Conservation (phyloP, 169 alveolate genomes). For the Plasmodium vivax region DNA sequence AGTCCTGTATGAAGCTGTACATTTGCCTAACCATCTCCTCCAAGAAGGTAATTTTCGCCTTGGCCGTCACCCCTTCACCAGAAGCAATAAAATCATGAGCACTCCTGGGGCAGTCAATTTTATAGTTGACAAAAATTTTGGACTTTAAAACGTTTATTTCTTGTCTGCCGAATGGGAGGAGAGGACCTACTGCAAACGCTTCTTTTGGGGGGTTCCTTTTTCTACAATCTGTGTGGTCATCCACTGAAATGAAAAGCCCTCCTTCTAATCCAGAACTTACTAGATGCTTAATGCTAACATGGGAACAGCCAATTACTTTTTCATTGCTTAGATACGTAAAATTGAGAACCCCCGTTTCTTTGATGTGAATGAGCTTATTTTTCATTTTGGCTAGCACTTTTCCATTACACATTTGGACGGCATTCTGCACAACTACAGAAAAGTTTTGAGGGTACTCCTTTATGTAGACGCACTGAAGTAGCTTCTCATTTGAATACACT, state of each 20-base stretch:
- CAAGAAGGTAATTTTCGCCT: slow-evolving; percentile 24
- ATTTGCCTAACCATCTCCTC: slow-evolving; percentile 59
- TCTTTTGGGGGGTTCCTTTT: neutral
- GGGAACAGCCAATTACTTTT: slow-evolving; percentile 58
- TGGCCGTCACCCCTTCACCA: slow-evolving; percentile 28
- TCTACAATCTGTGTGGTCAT: slow-evolving; percentile 1
- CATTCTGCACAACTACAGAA: slow-evolving; percentile 46
- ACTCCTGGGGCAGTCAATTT: slow-evolving; percentile 26
- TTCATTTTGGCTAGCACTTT: slow-evolving; percentile 21
- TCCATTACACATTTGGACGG: slow-evolving; percentile 26
- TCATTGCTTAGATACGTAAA: slow-evolving; percentile 48
- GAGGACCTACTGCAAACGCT: neutral
- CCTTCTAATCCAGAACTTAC: slow-evolving; percentile 52
- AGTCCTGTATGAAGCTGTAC: slow-evolving; percentile 37
- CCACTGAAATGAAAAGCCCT: slow-evolving; percentile 40
- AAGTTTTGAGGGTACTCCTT: slow-evolving; percentile 61
- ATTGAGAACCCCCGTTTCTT: slow-evolving; percentile 39
- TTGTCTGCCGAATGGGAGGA: slow-evolving; percentile 38
- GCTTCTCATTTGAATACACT: slow-evolving; percentile 27
- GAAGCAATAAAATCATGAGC: slow-evolving; percentile 15
- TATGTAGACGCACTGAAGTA: slow-evolving; percentile 32
- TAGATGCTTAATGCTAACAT: slow-evolving; percentile 45
- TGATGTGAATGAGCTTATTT: slow-evolving; percentile 38
- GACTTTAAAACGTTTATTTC: slow-evolving; percentile 37
- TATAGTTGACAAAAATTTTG: slow-evolving; percentile 57